Base-by-base conservation (phyloP, 106 monocot species). In the Triglochin maritima region DNA sequence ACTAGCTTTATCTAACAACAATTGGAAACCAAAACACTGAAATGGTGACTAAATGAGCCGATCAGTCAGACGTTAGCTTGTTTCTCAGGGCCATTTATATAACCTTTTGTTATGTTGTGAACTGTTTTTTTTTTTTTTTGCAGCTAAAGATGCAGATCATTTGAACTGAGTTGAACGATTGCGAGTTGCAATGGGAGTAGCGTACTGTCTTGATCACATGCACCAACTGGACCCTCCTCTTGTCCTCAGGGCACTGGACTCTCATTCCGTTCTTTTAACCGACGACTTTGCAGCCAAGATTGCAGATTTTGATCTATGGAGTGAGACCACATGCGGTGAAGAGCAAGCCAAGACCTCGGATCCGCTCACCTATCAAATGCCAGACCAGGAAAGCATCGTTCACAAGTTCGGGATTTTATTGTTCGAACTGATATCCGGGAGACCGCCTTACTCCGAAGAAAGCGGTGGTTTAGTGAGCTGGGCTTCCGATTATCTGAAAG, bases 371-470 rank as follows among this genome's bases (percentile, higher is more conserved):
- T 65, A 78, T 79, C 83, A 46, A 17, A 50, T 60, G 1, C 71
- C 68, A 11, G 71, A 70, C 14, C 57, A 67, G 53, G 80, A 78
- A 47, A 81, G 61, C 60, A 70, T 77, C 16, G 85, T 90, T 4
- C 81, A 85, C 71, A 90, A 81, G 73, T 90, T 87, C 61, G 94
- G 85, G 2, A 73, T 90, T 46, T 47, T 95, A 7, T 60, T 95
- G 44, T 52, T 95, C 17, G 94, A 95, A 49, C 80, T 87, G n/a
- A 70, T 95, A 51, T 79, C 94, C 5, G 94, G 90, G 10, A 76
- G 87, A 67, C 81, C 69, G 9, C 83, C 82, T 41, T 86, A 78
- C 57, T 86, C 81, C 9, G 71, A 81, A 47, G 88, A 93, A 47
- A 68, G 79, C 58, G 88, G 86, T 54, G 72, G 79, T 9, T 82